Evolutionary conservation across 108 stramenopile species (phyloP).

Genomic region (Conticribra weissflogii): DNA sequence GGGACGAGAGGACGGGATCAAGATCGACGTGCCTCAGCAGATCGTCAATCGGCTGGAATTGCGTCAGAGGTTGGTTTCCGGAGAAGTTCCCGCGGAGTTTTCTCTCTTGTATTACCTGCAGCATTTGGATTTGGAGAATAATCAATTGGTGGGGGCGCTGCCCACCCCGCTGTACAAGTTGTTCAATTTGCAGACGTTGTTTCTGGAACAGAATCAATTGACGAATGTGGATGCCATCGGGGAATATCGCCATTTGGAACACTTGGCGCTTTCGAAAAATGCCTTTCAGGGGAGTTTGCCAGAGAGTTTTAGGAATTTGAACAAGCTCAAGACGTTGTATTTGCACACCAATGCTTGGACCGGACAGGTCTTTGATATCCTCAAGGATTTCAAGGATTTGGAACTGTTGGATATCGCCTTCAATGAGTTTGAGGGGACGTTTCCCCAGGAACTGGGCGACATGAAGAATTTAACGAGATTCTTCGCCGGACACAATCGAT

Average conservation of each 20-base stretch:
- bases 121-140: slow-evolving; percentile 55
- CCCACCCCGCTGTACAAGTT: slow-evolving; percentile 55
- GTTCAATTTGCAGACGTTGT: slow-evolving; percentile 53
- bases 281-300: slow-evolving; percentile 34
- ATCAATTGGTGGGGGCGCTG: slow-evolving; percentile 45
- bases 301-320: slow-evolving; percentile 31
- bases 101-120: slow-evolving; percentile 46
- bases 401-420: slow-evolving; percentile 46
- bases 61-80: slow-evolving; percentile 34
- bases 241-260: slow-evolving; percentile 38
- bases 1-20: slow-evolving; percentile 36
- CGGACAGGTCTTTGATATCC: slow-evolving; percentile 34
- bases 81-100: slow-evolving; percentile 43
- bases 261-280: slow-evolving; percentile 36
- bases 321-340: slow-evolving; percentile 47
- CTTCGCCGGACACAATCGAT: slow-evolving; percentile 41
- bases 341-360: slow-evolving; percentile 44
- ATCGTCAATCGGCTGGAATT: slow-evolving; percentile 35
- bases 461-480: slow-evolving; percentile 37
- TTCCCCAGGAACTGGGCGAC: slow-evolving; percentile 48
- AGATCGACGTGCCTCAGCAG: slow-evolving; percentile 41
- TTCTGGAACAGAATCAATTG: slow-evolving; percentile 50
- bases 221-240: slow-evolving; percentile 43
- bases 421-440: slow-evolving; percentile 48
- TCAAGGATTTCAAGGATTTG: slow-evolving; percentile 38